Evolutionary conservation across 1,139 yeast species (phyloP).

Genomic region (Geotrichum restrictum): DNA sequence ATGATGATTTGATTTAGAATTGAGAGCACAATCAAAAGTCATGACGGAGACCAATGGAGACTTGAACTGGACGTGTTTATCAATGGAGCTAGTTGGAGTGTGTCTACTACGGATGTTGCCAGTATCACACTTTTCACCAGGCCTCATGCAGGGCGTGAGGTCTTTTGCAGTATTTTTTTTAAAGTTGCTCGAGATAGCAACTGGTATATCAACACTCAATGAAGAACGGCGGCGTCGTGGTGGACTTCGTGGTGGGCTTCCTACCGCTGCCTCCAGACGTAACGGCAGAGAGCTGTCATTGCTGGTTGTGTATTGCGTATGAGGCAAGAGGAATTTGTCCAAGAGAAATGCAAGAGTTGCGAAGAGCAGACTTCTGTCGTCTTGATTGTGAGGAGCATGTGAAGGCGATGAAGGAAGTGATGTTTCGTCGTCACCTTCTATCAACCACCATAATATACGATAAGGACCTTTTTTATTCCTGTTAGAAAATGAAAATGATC

Average conservation of each 20-base stretch:
- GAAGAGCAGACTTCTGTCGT: not conserved
- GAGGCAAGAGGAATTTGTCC: not conserved
- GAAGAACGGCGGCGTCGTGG: not conserved
- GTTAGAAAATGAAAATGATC: not conserved
- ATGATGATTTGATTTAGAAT: not conserved
- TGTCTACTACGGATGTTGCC: not conserved
- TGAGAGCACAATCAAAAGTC: not conserved
- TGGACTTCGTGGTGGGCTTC: too few species aligned
- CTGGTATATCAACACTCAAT: not conserved
- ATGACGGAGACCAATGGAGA: not conserved
- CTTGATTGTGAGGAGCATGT: too few species aligned
- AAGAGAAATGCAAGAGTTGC: not conserved
- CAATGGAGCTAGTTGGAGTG: not conserved
- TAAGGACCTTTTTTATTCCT: not conserved
- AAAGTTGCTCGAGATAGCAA: not conserved
- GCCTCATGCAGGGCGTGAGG: not conserved
- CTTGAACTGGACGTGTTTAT: slow-evolving; percentile 4
- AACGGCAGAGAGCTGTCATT: not conserved
- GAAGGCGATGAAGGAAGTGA: too few species aligned
- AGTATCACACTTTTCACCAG: not conserved
- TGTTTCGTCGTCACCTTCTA: too few species aligned
- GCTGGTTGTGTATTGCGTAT: not conserved
- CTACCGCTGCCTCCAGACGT: not conserved
- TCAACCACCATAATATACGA: too few species aligned
- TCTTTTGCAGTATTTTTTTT: not conserved